phyloP scores from a whole-genome alignment of 1,284 basidiomycete genomes.

The Peniophora sp. region DNA sequence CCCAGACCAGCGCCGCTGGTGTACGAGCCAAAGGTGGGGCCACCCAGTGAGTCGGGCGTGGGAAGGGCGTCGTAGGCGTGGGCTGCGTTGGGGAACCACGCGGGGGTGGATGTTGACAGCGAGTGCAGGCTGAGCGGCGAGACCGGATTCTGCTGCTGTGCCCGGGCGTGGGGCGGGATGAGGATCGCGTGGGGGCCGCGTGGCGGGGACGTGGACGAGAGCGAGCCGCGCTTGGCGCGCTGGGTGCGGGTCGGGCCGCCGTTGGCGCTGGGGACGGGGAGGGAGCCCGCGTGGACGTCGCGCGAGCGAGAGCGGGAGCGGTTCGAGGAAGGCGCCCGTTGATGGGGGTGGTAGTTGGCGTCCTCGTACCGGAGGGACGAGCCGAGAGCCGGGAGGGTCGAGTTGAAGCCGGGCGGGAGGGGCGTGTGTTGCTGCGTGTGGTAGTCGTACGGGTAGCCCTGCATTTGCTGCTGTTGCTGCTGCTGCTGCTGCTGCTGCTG shows the following conservation, averaged over 20 bases:
- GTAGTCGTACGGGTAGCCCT: slow-evolving; percentile 2
- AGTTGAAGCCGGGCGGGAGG: slow-evolving; percentile 40
- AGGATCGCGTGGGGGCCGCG: slow-evolving; percentile 42
- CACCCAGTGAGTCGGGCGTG: slow-evolving; percentile 29
- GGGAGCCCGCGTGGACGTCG: slow-evolving; percentile 1
- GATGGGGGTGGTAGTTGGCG: slow-evolving; percentile 23
- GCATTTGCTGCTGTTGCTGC: slow-evolving; percentile 12
- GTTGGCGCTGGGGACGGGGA: slow-evolving; percentile 15
- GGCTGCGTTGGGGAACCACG: slow-evolving; percentile 3
- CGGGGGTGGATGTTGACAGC: slow-evolving; percentile 6
- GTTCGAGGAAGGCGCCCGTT: slow-evolving; percentile 26
- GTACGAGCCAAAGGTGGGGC: slow-evolving; percentile 9
- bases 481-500: slow-evolving; percentile 13
- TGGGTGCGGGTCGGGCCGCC: slow-evolving; percentile 27
- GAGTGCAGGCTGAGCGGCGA: slow-evolving; percentile 24
- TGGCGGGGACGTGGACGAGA: slow-evolving; percentile 37
- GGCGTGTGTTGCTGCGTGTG: slow-evolving; percentile 8
- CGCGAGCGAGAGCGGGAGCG: slow-evolving; percentile 42
- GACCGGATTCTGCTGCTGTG: slow-evolving; percentile 20
- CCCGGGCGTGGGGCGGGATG: slow-evolving; percentile 32
- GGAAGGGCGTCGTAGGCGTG: slow-evolving; percentile 23
- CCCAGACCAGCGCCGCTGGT: slow-evolving; percentile 14
- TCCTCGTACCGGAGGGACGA: slow-evolving; percentile 56
- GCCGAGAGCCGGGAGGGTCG: slow-evolving; percentile 51
- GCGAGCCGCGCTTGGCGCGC: slow-evolving; percentile 34